phyloP scores from a whole-genome alignment of 2,329 filamentous ascomycete genomes.

The Elsinoe necatrix region DNA sequence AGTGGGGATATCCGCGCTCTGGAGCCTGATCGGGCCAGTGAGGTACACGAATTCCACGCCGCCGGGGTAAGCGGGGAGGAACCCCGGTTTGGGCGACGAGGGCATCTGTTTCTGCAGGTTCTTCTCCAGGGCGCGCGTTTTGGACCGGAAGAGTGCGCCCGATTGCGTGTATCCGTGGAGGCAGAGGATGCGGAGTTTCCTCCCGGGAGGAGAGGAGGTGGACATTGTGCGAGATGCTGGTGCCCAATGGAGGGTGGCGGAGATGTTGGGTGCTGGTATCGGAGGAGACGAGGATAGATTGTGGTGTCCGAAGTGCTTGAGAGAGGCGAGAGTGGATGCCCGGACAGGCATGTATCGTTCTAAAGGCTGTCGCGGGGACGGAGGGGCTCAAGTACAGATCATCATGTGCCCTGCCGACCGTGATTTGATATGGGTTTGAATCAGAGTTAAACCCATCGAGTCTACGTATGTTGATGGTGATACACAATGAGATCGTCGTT shows the following conservation, averaged over 20 bases:
- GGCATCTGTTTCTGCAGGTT: slow-evolving; percentile 65
- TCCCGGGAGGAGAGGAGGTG: not conserved
- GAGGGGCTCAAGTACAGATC: too few species aligned
- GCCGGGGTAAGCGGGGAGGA: slow-evolving; percentile 30
- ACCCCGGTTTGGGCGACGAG: slow-evolving; percentile 43
- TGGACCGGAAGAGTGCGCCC: slow-evolving; percentile 72
- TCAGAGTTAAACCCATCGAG: too few species aligned
- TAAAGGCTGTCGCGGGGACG: too few species aligned
- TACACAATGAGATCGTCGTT: not conserved
- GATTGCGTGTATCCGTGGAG: slow-evolving; percentile 79
- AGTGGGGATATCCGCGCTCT: slow-evolving; percentile 47
- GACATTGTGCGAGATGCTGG: not conserved
- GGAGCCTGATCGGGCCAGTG: slow-evolving; percentile 37
- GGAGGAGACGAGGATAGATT: too few species aligned
- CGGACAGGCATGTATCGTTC: too few species aligned
- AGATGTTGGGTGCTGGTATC: not conserved
- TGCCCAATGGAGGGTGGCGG: not conserved
- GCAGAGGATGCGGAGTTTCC: slow-evolving; percentile 41
- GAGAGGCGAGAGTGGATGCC: too few species aligned
- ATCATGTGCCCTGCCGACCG: too few species aligned
- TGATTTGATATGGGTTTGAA: too few species aligned
- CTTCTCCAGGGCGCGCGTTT: slow-evolving; percentile 82
- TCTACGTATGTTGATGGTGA: too few species aligned
- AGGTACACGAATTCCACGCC: slow-evolving; percentile 40
- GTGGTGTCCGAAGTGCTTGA: too few species aligned